Conservation (phyloP, 345 rosid species). For the Rhodomyrtus tomentosa region DNA sequence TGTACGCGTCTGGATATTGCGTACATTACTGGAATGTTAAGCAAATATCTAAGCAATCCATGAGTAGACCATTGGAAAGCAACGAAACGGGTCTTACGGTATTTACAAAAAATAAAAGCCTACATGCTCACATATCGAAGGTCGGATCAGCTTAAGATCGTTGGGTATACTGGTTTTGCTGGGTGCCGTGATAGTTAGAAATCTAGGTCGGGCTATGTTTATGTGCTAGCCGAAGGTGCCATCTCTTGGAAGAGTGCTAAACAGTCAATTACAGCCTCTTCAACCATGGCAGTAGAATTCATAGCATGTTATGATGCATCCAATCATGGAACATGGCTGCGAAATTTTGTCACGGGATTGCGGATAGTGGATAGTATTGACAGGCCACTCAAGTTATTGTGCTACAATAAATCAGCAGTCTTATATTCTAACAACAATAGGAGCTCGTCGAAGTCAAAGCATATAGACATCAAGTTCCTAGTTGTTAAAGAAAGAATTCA, state of each 20-base stretch:
- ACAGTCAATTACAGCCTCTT: neutral
- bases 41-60: neutral
- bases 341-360: neutral
- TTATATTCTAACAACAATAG: too few species aligned
- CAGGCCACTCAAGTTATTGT: too few species aligned
- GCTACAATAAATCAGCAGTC: too few species aligned
- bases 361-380: too few species aligned
- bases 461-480: too few species aligned
- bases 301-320: neutral
- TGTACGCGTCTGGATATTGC: neutral
- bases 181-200: neutral
- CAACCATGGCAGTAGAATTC: neutral
- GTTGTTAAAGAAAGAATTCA: too few species aligned
- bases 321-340: neutral
- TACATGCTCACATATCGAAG: neutral
- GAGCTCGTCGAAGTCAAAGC: too few species aligned
- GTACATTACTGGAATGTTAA: neutral
- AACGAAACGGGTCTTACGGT: neutral
- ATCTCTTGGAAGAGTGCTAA: too few species aligned
- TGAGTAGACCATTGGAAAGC: neutral
- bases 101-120: neutral
- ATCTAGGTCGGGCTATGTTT: neutral
- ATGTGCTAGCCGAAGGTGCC: neutral
- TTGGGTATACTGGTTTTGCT: neutral
- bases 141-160: neutral